These are phyloP conservation scores for Trichoderma hamatum DNA, from an alignment of 2,329 filamentous ascomycete species.

Conservation along the genomic window DNA sequence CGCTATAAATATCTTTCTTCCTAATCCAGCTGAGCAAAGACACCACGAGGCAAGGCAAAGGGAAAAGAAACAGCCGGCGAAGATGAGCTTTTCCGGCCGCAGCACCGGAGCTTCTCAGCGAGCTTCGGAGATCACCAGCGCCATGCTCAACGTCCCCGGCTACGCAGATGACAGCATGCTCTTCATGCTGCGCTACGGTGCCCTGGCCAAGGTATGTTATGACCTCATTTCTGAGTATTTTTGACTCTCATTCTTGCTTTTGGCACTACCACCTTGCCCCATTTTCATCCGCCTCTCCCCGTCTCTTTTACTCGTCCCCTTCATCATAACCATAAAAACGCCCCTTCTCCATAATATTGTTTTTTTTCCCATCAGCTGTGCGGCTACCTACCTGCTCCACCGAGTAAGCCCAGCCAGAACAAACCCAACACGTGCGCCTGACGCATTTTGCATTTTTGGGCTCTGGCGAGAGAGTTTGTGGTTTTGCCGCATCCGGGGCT, in stretches of 20 bases:
- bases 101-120: constrained; percentile 31
- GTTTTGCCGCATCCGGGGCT: neutral
- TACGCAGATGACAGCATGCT: constrained; percentile 40
- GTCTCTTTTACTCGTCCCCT: neutral
- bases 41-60: neutral
- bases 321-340: constrained; percentile 5
- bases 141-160: constrained; percentile 35
- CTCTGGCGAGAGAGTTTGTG: neutral
- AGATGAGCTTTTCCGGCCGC: neutral
- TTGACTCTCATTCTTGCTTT: neutral
- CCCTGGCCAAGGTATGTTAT: constrained; percentile 32
- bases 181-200: constrained; percentile 36
- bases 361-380: neutral
- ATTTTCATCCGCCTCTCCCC: neutral
- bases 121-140: constrained; percentile 35
- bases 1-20: neutral
- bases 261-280: neutral
- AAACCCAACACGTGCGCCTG: neutral
- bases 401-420: constrained; percentile 1
- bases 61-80: neutral
- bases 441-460: neutral
- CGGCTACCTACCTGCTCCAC: constrained; percentile 3
- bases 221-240: neutral
- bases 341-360: constrained; percentile 8
- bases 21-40: neutral